A percentile compares a stretch with the other conserved stretches of the same genome.
Evolutionary conservation across 208 protist species (phyloP).

Genomic region (Leishmania tarentolae): DNA sequence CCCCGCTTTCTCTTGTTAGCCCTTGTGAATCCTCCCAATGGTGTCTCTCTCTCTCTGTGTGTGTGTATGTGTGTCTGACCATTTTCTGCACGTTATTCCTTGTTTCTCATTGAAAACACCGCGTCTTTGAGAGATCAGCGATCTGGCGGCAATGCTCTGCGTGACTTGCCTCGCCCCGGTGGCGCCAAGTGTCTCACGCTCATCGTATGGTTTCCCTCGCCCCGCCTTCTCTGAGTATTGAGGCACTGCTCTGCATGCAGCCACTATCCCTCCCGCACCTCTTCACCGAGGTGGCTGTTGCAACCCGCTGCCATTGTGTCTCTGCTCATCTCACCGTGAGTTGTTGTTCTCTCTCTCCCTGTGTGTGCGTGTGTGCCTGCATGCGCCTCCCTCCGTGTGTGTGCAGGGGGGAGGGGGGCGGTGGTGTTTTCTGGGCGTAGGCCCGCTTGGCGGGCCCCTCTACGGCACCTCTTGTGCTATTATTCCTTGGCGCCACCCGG

Average conservation of each 20-base stretch:
- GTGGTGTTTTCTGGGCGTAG: too few species aligned
- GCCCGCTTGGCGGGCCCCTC: not conserved
- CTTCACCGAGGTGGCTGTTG: not conserved
- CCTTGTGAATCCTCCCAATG: not conserved
- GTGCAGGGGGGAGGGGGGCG: not conserved
- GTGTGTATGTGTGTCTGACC: too few species aligned
- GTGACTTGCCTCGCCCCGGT: not conserved
- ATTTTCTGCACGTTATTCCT: not conserved
- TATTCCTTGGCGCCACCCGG: not conserved
- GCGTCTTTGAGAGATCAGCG: not conserved
- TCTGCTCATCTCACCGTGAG: not conserved
- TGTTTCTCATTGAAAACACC: not conserved
- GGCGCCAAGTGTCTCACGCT: not conserved
- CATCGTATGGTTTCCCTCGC: not conserved
- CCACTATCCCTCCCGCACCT: too few species aligned
- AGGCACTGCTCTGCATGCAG: not conserved
- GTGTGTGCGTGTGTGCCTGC: too few species aligned
- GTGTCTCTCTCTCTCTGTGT: not conserved
- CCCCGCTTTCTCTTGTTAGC: too few species aligned
- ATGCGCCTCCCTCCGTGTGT: too few species aligned
- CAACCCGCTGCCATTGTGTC: not conserved
- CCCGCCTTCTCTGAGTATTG: not conserved
- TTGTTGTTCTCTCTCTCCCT: not conserved
- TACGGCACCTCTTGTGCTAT: not conserved
- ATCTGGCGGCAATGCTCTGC: not conserved